Evolutionary conservation across 495 filamentous ascomycete genomes (phyloP).

Genomic region (Aspergillus funiculosus): DNA sequence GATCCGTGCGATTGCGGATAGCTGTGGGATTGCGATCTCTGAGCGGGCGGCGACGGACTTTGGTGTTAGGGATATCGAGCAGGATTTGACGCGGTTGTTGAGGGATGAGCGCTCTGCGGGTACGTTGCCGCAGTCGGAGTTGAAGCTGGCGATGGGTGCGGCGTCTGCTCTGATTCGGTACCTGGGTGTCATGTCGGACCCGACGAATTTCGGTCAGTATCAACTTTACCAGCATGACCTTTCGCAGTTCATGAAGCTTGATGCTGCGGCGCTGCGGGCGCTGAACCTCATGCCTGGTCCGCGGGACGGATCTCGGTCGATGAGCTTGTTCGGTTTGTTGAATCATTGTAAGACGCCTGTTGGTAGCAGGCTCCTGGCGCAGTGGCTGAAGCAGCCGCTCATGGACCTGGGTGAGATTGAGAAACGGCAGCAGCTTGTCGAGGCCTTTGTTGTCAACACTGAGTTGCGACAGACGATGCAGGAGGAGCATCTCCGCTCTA

Average conservation of each 20-base stretch:
- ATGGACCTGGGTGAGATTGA: conserved; percentile 91
- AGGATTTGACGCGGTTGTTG: conserved; percentile 80
- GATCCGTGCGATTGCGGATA: conserved; percentile 80
- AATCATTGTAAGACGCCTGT: conserved; percentile 98
- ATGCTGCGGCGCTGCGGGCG: conserved; percentile 88
- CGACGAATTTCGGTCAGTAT: conserved; percentile 93
- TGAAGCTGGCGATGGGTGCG: conserved; percentile 95
- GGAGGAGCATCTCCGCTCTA: conserved; percentile 89
- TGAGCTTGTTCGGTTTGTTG: conserved; percentile 89
- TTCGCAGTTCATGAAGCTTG: conserved; percentile 97
- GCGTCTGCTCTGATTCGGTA: conserved; percentile 94
- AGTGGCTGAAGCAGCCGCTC: conserved; percentile 97
- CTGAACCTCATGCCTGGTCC: conserved; percentile 96
- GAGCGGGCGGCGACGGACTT: conserved; percentile 75
- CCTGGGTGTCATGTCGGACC: conserved; percentile 81
- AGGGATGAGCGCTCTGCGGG: conserved; percentile 75
- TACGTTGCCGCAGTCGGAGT: conserved; percentile 80
- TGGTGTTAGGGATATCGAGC: conserved; percentile 88
- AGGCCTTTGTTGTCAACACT: conserved; percentile 90
- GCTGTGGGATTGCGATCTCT: conserved; percentile 81
- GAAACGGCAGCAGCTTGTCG: conserved; percentile 86
- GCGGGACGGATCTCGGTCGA: conserved; percentile 90
- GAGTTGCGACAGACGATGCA: conserved; percentile 96
- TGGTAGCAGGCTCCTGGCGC: conserved; percentile 81
- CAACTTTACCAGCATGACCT: conserved; percentile 96